Conservation (phyloP, 2,329 filamentous ascomycete species). For the Venturia asperata region DNA sequence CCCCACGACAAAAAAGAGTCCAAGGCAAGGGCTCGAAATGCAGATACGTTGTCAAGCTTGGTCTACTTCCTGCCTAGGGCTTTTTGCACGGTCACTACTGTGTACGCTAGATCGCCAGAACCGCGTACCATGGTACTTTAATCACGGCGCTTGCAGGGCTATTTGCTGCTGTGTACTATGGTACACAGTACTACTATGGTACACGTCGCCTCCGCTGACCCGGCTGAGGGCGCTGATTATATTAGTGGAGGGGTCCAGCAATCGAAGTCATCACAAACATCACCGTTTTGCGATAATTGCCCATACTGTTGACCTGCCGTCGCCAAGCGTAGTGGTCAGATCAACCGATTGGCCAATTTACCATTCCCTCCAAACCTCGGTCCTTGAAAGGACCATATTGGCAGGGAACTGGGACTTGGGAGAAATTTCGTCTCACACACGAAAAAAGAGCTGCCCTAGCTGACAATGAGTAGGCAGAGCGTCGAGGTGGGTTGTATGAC, state of each 20-base stretch:
- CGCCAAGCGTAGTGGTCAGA: background rate
- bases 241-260: background rate
- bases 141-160: background rate
- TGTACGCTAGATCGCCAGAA: background rate
- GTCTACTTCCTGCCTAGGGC: background rate
- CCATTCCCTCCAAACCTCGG: background rate
- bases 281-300: background rate
- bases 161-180: no score
- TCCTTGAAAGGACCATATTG: background rate
- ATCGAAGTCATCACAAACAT: background rate
- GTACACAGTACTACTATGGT: no score
- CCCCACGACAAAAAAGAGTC: no score
- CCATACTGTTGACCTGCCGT: background rate
- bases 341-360: background rate
- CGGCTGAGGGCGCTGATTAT: background rate
- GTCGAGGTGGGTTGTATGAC: background rate
- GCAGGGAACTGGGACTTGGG: background rate
- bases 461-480: background rate
- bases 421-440: background rate
- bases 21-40: no score
- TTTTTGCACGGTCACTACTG: background rate
- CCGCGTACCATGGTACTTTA: background rate
- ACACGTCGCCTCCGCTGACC: background rate
- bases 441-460: background rate
- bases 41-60: background rate